These are phyloP conservation scores for Fusarium armeniacum DNA, from an alignment of 2,329 filamentous ascomycete genomes.

Conservation along the genomic window DNA sequence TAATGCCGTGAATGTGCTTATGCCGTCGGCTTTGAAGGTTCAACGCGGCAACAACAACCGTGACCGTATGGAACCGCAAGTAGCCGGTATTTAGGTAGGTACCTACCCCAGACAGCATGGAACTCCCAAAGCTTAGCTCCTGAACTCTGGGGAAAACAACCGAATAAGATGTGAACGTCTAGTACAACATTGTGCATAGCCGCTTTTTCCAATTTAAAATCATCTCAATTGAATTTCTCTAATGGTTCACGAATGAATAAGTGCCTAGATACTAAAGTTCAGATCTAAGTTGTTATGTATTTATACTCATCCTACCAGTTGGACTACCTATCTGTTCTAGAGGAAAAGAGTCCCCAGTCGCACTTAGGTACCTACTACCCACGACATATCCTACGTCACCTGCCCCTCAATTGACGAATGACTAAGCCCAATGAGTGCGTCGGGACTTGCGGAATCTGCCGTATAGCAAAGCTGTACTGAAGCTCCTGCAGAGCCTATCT, in stretches of 20 bases:
- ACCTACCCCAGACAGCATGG: slow-evolving; percentile 46
- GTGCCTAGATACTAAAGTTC: neutral
- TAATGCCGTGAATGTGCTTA: slow-evolving; percentile 50
- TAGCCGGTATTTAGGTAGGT: slow-evolving; percentile 49
- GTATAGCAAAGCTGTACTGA: slow-evolving; percentile 20
- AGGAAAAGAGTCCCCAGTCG: neutral
- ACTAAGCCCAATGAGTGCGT: slow-evolving; percentile 31
- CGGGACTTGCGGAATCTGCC: slow-evolving; percentile 39
- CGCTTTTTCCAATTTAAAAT: neutral
- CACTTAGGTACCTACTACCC: neutral
- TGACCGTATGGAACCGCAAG: slow-evolving; percentile 54
- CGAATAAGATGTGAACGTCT: neutral
- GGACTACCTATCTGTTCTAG: neutral
- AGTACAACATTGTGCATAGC: neutral
- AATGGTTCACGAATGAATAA: too few relatives aligned
- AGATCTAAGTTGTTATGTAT: neutral
- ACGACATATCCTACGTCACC: slow-evolving; percentile 48
- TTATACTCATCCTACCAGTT: neutral
- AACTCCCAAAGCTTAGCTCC: slow-evolving; percentile 14
- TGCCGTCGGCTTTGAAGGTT: slow-evolving; percentile 46
- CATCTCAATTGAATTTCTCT: neutral
- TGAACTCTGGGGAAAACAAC: slow-evolving; percentile 32
- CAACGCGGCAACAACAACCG: slow-evolving; percentile 42
- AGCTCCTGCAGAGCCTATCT: slow-evolving; percentile 30
- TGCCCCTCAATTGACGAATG: slow-evolving; percentile 8